Base-by-base conservation (phyloP, 192 early-diverging fungal species). In the Podila horticola region DNA sequence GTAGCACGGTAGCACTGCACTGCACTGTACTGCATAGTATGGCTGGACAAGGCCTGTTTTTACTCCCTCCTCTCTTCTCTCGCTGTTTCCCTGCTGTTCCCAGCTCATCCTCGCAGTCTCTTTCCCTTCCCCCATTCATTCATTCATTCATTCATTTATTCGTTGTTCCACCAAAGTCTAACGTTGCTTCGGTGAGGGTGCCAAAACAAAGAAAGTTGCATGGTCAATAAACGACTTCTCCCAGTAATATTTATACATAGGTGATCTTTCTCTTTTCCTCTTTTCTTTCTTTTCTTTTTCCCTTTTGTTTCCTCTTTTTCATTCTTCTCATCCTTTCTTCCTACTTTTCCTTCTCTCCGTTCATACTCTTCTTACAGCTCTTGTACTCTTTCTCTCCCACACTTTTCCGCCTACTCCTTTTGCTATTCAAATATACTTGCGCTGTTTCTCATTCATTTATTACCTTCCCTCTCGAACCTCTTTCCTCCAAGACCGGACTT, bases 381-480 rank as follows among this genome's bases (percentile, higher is more conserved):
- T 8, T 29, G 12, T 20, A 63, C 31, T 26, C 19, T 29, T n/a
- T 26, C 28, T 63, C 26, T 63, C 62, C 6, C 31, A 41, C 0
- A 1, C 57, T 58, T 58, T 7, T 13, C 28, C 57, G 9, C 12
- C 28, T 1, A 28, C 22, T 63, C 36, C n/a, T 36, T 63, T 63
- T 13, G 26, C 11, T 59, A 30, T n/a, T n/a, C n/a, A 28, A 59
- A n/a, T 19, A 52, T 50, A 64, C 12, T 71, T 31, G 61, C 24
- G 61, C 24, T 71, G 50, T 51, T 15, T 31, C 51, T 57, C 26
- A 19, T 34, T 36, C 55, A 33, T 50, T 19, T 58, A 19, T 67
- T 36, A 11, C 41, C 66, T 15, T 7, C 29, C 13, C 29, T 34
- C 15, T 20, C 66, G 29, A n/a, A 48, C 51, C 10, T 67, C 49